Evolutionary conservation across 2,329 filamentous ascomycete genomes (phyloP).

Genomic region (Fusarium tricinctum): DNA sequence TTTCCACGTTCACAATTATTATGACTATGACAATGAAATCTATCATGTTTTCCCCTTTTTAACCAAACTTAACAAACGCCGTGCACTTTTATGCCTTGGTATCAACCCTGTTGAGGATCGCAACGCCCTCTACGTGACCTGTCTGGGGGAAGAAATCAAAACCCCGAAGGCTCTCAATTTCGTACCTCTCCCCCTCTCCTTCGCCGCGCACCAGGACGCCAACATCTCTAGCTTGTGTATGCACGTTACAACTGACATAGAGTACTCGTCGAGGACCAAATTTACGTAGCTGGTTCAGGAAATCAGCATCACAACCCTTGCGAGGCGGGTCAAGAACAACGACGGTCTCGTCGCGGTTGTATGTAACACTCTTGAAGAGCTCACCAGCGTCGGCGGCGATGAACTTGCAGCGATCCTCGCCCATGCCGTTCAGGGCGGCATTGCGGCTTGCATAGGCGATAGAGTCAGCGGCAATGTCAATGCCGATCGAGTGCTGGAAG

Average conservation of each 20-base stretch:
- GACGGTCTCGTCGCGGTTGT: conserved; percentile 84
- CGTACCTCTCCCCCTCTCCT: conserved; percentile 70
- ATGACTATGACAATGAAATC: conserved; percentile 38
- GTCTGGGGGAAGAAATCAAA: conserved; percentile 99
- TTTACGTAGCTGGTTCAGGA: conserved; percentile 82
- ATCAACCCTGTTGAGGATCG: conserved; percentile 71
- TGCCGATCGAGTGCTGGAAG: conserved; percentile 87
- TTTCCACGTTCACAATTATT: conserved; percentile 35
- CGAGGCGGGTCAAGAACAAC: conserved; percentile 97
- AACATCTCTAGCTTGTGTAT: conserved; percentile 95
- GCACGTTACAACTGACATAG: conserved; percentile 98
- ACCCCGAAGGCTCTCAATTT: conserved; percentile 89
- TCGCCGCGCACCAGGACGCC: conserved; percentile 84
- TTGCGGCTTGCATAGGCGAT: conserved; percentile 86
- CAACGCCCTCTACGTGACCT: conserved; percentile 77
- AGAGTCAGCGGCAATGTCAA: conserved; percentile 86
- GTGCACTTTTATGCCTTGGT: conserved; percentile 32
- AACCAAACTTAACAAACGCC: conserved; percentile 26
- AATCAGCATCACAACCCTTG: conserved; percentile 91
- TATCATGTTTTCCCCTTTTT: conserved; percentile 24
- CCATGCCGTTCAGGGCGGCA: conserved; percentile 80
- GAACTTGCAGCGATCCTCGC: conserved; percentile 79
- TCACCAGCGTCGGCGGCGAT: conserved; percentile 88
- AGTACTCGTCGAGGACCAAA: conserved; percentile 86
- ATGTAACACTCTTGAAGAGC: conserved; percentile 82